Evolutionary conservation across 306 rosid species (phyloP), one percentile per base, ranked within the genome.

Genomic region (Sicyos baderoa): DNA sequence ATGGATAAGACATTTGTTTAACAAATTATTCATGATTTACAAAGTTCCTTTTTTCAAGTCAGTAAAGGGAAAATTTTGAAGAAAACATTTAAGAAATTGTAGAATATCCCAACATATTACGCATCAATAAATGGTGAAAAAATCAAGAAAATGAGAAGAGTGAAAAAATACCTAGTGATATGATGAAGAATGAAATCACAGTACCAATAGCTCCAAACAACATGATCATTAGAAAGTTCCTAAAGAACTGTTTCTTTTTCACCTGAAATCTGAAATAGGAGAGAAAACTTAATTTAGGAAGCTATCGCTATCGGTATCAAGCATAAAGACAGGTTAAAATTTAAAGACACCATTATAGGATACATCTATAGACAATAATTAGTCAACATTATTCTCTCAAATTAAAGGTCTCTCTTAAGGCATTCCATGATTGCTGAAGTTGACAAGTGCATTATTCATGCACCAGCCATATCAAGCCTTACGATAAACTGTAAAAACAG

Each of bases 211-310:
- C 85, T 73, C 94, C 94, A 76, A 79, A 85, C 84, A 82, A 73
- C 29, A 53, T 40, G 59, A 87, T 87, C 77, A 81, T 77, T 61
- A 76, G 54, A 22, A 85, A 87, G 81, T 87, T 87, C 44, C 79
- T 72, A 53, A 87, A 87, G 58, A 87, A 87, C 47, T 83, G 88
- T 83, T 85, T 87, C 86, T 79, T 85, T 76, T 85, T 87, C 85
- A 87, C 88, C 81, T 85, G 88, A 68, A 87, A 85, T 50, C 94
- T 85, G 82, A 45, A 71, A 59, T 9, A 35, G 53, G 69, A 55
- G 21, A 68, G 54, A 70, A 18, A 29, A 18, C 53, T 7, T 18
- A 32, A 48, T 19, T 71, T 40, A 23, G 77, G 18, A 76, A 61
- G 37, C 71, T 51, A 40, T 40, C 19, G 37, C 71, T 51, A 27